Evolutionary conservation across 805 yeast genomes (phyloP), one percentile per base, ranked within the genome.

Genomic region (Spathaspora hagerdaliae): DNA sequence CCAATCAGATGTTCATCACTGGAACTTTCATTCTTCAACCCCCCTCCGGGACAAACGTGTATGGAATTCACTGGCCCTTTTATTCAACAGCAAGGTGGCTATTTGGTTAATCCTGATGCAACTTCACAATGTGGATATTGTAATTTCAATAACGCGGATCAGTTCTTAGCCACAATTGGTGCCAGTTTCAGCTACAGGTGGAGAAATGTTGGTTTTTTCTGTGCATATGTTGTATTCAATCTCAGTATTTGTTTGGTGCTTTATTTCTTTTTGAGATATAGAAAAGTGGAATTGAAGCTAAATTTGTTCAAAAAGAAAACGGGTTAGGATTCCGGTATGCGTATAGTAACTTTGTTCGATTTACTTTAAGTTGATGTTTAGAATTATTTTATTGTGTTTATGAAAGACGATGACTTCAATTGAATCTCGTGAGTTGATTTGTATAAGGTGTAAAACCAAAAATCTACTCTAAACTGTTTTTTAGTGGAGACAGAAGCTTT

Each of bases 121-220:
- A 71, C 78, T 1, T 38, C 60, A 1, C 48, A 63, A 33, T 81
- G 85, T 66, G 75, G 73, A 11, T 78, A 73, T 60, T 81, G 85
- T 54, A 51, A 58, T 40, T 73, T 63, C 55, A 45, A 54, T 2
- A 65, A 63, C 42, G 81, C 79, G 39, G 81, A 78, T 54, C 70
- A 73, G 29, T 79, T 68, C 50, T 65, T 84, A 52, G 45, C 51
- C 0, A 62, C 67, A 19, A 64, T 77, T 41, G 68, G 71, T 47
- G 67, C 78, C 41, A 57, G 63, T n/a, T 81, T 68, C 61, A 45
- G 60, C 38, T 56, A 77, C 47, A 65, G 81, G 36, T 84, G 88
- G 88, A 76, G 88, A 65, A 80, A 83, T 52, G 65, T 83, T 50
- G 88, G 89, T 24, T 69, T 83, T 54, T 71, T 73, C 55, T 77